A percentile compares a stretch with the other conserved stretches of the same genome.
Evolutionary conservation across 352 stramenopile species (phyloP).

Genomic region (Phytophthora aleatoria): DNA sequence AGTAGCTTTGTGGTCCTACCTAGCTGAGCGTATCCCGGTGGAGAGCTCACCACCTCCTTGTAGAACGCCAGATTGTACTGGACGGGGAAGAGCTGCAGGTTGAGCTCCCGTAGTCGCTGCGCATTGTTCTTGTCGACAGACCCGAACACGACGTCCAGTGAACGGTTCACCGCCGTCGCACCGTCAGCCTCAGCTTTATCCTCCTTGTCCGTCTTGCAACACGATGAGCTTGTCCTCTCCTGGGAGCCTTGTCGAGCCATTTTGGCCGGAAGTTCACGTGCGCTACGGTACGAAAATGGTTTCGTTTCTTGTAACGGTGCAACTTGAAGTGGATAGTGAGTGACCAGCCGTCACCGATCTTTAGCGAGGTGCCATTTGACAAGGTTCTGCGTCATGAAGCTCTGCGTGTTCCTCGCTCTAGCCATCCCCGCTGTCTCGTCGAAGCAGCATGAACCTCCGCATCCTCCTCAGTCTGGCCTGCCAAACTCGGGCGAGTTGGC

Average conservation of each 20-base stretch:
- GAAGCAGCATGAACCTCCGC: background rate
- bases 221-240: background rate
- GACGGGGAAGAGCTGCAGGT: constrained; percentile 92
- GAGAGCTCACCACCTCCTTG: constrained; percentile 79
- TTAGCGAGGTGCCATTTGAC: constrained; percentile 1
- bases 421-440: constrained; percentile 2
- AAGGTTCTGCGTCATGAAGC: constrained; percentile 14
- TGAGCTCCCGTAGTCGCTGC: constrained; percentile 86
- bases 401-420: background rate
- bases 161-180: background rate
- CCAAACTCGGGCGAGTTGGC: constrained; percentile 4
- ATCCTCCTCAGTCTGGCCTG: background rate
- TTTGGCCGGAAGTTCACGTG: constrained; percentile 4
- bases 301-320: constrained; percentile 20
- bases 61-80: constrained; percentile 95
- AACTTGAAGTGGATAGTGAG: constrained; percentile 26
- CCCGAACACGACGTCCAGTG: constrained; percentile 42
- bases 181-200: constrained; percentile 3
- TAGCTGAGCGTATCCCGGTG: constrained; percentile 53
- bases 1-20: constrained; percentile 25
- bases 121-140: constrained; percentile 69
- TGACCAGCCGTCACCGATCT: constrained; percentile 20
- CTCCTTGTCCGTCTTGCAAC: background rate
- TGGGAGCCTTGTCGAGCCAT: constrained; percentile 12
- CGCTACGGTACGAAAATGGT: constrained; percentile 6